Percentiles rank a stretch among this genome's conserved stretches.
Conservation (phyloP, 1,139 yeast species). For the Protomyces macrosporus region DNA sequence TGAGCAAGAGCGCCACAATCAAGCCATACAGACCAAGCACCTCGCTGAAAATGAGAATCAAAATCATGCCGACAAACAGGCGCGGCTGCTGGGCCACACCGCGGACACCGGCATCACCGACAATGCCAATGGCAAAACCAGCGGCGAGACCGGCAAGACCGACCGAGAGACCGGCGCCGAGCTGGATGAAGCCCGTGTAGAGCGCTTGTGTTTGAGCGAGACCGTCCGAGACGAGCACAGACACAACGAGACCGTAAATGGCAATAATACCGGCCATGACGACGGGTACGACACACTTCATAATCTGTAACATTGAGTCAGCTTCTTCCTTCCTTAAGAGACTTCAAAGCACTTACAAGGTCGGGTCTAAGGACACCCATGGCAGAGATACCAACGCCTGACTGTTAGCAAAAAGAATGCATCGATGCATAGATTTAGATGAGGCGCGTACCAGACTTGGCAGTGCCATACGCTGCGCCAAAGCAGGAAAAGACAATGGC, state of each 20-base stretch:
- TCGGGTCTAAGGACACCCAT: constrained; percentile 97
- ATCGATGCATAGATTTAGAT: neutral
- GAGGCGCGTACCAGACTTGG: constrained; percentile 66
- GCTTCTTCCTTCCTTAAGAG: constrained; percentile 30
- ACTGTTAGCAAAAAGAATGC: neutral
- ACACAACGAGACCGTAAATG: constrained; percentile 91
- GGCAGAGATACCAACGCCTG: constrained; percentile 85
- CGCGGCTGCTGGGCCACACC: constrained; percentile 96
- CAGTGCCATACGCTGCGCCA: constrained; percentile 98
- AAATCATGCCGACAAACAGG: constrained; percentile 84
- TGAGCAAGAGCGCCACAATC: constrained; percentile 85
- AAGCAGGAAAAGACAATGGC: constrained; percentile 84
- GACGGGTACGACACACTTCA: constrained; percentile 29
- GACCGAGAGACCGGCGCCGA: constrained; percentile 91
- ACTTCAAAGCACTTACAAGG: constrained; percentile 38
- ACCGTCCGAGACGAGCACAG: constrained; percentile 84
- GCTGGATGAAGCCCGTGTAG: constrained; percentile 93
- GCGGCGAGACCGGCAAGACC: constrained; percentile 96
- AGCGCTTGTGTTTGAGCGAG: constrained; percentile 74
- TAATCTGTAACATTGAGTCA: constrained; percentile 9
- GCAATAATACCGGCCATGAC: constrained; percentile 98
- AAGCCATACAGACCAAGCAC: constrained; percentile 95
- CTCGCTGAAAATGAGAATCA: constrained; percentile 91
- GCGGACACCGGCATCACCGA: constrained; percentile 98
- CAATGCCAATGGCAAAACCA: constrained; percentile 97